Conservation (phyloP, 345 rosid species). For the Corymbia maculata region DNA sequence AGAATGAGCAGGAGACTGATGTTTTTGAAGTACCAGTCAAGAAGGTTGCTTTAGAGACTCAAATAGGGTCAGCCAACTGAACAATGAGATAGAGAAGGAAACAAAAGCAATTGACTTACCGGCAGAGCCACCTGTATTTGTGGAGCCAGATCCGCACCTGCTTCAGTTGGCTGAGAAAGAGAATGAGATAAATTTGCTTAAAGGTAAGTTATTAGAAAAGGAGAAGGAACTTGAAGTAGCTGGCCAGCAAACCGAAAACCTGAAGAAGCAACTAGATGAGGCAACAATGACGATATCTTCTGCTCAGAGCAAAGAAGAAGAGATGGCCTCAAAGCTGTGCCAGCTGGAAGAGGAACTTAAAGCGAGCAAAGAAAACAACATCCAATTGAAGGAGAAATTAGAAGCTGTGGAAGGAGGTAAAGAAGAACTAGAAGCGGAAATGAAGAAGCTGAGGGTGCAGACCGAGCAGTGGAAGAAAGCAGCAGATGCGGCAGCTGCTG, state of each 20-base stretch:
- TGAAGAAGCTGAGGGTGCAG: conserved; percentile 77
- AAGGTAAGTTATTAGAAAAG: conserved; percentile 47
- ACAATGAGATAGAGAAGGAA: conserved; percentile 9
- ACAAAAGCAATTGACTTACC: conserved; percentile 1
- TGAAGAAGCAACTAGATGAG: conserved; percentile 47
- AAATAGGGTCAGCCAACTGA: conserved; percentile 1
- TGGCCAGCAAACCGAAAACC: conserved; percentile 37
- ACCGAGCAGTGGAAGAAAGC: conserved; percentile 97
- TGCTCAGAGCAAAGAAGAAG: conserved; percentile 41
- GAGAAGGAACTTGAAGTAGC: conserved; percentile 37
- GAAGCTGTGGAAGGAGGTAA: conserved; percentile 48
- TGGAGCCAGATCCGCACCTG: conserved; percentile 22
- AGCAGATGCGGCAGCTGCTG: conserved; percentile 90
- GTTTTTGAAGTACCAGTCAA: conserved; percentile 65
- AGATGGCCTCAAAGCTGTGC: conserved; percentile 27
- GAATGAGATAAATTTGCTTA: conserved; percentile 47
- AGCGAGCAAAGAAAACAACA: conserved; percentile 37
- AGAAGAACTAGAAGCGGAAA: conserved; percentile 57
- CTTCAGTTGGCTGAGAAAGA: conserved; percentile 26
- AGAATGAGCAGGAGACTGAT: conserved; percentile 44
- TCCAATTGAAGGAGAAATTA: conserved; percentile 37
- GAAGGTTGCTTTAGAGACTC: conserved; percentile 6
- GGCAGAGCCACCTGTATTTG: conserved; percentile 2
- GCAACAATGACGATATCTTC: conserved; percentile 19
- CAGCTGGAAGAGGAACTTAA: conserved; percentile 48